These are phyloP conservation scores for Globisporangium acanthophoron DNA, from an alignment of 352 stramenopile genomes.

Conservation along the genomic window DNA sequence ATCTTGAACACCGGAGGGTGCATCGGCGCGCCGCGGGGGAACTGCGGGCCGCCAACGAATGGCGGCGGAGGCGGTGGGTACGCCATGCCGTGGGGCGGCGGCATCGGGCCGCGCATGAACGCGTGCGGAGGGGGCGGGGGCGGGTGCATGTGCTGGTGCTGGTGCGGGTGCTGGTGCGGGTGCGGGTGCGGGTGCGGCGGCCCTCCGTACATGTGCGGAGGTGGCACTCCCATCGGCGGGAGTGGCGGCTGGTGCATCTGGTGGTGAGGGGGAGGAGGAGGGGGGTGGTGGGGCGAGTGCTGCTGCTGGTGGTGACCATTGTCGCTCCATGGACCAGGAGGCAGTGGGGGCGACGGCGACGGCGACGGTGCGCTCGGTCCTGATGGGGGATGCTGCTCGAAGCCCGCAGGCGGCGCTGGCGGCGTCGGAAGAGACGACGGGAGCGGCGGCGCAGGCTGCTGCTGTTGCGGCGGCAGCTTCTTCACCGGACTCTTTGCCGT, in stretches of 20 bases:
- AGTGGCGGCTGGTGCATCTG: conserved; percentile 10
- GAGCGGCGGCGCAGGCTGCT: conserved; percentile 19
- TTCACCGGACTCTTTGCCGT: conserved; percentile 7
- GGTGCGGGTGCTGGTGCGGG: too few relatives aligned
- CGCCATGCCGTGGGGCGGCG: conserved; percentile 32
- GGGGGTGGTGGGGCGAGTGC: not conserved
- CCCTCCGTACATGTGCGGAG: conserved; percentile 22
- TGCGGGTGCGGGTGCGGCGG: not conserved
- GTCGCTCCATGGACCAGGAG: conserved; percentile 28
- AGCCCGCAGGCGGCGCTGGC: conserved; percentile 8
- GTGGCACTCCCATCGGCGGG: conserved; percentile 16
- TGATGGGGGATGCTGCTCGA: not conserved
- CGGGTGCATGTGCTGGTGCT: conserved; percentile 29
- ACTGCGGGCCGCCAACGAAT: conserved; percentile 13
- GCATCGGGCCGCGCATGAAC: conserved; percentile 31
- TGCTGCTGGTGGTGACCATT: conserved; percentile 16
- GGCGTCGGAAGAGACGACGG: conserved; percentile 21
- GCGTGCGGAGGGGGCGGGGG: conserved; percentile 22
- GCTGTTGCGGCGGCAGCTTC: conserved; percentile 10
- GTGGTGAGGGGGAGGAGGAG: not conserved
- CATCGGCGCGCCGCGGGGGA: conserved; percentile 25
- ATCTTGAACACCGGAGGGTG: conserved; percentile 62
- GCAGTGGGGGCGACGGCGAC: conserved; percentile 9
- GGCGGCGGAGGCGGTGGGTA: conserved; percentile 14
- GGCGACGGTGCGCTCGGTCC: not conserved